Base-by-base conservation (phyloP, 208 protist genomes). In the Kentomonas sorsogonicus region DNA sequence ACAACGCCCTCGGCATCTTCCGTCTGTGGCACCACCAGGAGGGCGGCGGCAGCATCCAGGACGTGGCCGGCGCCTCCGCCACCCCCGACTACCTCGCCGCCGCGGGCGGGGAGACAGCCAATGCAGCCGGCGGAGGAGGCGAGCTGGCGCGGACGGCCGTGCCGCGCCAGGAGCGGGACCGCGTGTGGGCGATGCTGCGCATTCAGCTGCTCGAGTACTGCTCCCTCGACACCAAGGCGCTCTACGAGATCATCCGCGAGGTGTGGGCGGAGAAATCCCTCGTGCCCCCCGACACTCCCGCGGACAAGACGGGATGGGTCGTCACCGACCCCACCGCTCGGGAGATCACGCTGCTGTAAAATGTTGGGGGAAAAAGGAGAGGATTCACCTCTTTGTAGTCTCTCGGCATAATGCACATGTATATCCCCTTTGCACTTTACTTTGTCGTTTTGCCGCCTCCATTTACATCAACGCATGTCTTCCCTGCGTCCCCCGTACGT, bases 121-220 rank as follows among this genome's bases (percentile, higher is more conserved):
- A n/a, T n/a, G n/a, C n/a, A n/a, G n/a, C n/a, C n/a, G n/a, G n/a
- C n/a, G n/a, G n/a, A n/a, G n/a, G n/a, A n/a, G 9, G 29, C 15
- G 54, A 53, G 20, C 62, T 43, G 25, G 45, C 60, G 53, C 48
- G 53, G 15, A 58, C 48, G 22, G 60, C 48, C 25, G 70, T 76
- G 25, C 62, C 74, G 1, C 62, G 67, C 43, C 78, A 87, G 39
- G 55, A 72, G 51, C 82, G 85, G 1, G 80, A 91, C 3, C 57
- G 66, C 60, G 74, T 81, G 38, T 92, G 88, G 85, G 60, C 74
- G 10, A 80, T 65, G 18, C 72, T 95, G 30, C 84, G 88, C 38
- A 86, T 84, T 33, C 85, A 95, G 64, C 69, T 95, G 11, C 66
- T 95, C n/a, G 80, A 95, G 72, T 95, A 95, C 73, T 95, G 88